phyloP scores from a whole-genome alignment of 495 filamentous ascomycete species.

The Bacidia rubella region DNA sequence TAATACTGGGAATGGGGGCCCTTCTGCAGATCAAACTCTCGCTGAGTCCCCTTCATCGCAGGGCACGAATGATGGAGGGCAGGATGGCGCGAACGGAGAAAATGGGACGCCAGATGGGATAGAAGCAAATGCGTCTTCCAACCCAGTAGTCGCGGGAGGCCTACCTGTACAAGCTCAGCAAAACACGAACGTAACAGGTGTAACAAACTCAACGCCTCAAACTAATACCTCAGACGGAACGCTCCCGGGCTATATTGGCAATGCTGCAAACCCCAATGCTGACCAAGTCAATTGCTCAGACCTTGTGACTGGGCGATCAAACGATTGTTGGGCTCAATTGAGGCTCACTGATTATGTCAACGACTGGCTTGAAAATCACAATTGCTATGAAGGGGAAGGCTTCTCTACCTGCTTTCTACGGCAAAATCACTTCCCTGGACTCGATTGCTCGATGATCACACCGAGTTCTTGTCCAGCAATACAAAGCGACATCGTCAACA shows the following conservation, averaged over 20 bases:
- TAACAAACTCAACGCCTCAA: background rate
- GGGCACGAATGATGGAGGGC: too few species aligned
- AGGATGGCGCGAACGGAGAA: too few species aligned
- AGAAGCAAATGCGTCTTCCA: background rate
- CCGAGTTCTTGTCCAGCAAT: constrained; percentile 2
- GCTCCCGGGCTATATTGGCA: constrained; percentile 1
- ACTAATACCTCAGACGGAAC: background rate
- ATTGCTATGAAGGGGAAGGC: constrained; percentile 8
- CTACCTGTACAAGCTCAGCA: background rate
- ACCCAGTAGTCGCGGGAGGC: background rate
- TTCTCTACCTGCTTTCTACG: constrained; percentile 8
- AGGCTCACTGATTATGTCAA: constrained; percentile 3
- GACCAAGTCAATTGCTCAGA: constrained; percentile 5
- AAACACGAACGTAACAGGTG: background rate
- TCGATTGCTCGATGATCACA: constrained; percentile 8
- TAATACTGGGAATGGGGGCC: too few species aligned
- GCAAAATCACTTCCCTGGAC: constrained; percentile 2
- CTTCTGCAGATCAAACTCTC: too few species aligned
- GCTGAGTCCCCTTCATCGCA: too few species aligned
- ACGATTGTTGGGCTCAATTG: constrained; percentile 4
- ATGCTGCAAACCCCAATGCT: background rate
- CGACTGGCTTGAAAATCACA: constrained; percentile 1
- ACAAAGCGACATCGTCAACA: background rate
- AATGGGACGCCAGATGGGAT: too few species aligned
- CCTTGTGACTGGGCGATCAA: constrained; percentile 3